Conservation (phyloP, 2,329 filamentous ascomycete species). For the Pseudopithomyces maydicus region DNA sequence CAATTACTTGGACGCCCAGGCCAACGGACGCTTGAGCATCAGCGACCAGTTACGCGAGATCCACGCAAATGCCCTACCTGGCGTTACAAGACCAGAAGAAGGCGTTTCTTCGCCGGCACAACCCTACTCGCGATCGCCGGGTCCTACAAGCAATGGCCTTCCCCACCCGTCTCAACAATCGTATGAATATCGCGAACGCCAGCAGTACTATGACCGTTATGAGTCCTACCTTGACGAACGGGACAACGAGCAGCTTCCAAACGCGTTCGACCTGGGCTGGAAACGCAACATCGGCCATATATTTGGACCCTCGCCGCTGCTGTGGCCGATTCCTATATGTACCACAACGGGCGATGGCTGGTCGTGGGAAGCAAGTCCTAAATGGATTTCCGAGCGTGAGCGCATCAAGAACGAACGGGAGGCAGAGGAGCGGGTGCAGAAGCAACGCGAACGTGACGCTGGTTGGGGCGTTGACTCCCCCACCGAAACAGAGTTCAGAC, state of each 20-base stretch:
- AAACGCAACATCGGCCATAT: conserved; percentile 79
- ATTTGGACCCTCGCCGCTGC: conserved; percentile 72
- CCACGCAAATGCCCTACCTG: conserved; percentile 79
- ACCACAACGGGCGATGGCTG: conserved; percentile 93
- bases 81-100: conserved; percentile 80
- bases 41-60: conserved; percentile 79
- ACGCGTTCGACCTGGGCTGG: conserved; percentile 91
- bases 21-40: conserved; percentile 46
- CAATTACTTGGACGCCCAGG: conserved; percentile 50
- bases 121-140: conserved; percentile 30
- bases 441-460: conserved; percentile 66
- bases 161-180: conserved; percentile 50
- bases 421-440: conserved; percentile 56
- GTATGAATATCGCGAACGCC: conserved; percentile 62
- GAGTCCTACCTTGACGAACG: conserved; percentile 86
- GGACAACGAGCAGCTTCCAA: conserved; percentile 84
- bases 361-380: conserved; percentile 84
- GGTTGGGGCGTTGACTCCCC: conserved; percentile 65
- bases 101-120: conserved; percentile 65
- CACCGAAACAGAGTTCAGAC: conserved; percentile 43
- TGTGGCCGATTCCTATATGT: conserved; percentile 81
- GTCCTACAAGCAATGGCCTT: conserved; percentile 40
- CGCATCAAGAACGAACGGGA: conserved; percentile 54
- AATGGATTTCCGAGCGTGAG: conserved; percentile 76
- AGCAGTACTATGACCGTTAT: conserved; percentile 71